Conservation (phyloP, 2,329 filamentous ascomycete species). For the Chaetomiaceae sp. region DNA sequence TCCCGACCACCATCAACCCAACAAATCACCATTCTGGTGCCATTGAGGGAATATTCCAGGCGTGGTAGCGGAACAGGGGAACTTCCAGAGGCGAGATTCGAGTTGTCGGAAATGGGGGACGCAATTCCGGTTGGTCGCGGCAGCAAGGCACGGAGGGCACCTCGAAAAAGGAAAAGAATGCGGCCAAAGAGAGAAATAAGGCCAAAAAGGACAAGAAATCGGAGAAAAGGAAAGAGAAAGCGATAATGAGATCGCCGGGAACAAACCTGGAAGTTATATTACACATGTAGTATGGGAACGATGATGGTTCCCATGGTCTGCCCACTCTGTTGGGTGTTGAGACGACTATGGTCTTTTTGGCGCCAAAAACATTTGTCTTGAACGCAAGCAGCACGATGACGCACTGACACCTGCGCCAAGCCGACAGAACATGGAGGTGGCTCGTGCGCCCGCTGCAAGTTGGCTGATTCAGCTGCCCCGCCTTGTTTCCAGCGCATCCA, state of each 20-base stretch:
- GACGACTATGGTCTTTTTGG: background rate
- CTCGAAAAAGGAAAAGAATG: too few species aligned
- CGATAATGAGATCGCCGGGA: too few species aligned
- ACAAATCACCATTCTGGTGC: conserved; percentile 6
- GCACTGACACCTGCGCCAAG: background rate
- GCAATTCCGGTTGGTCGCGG: background rate
- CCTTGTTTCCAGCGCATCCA: background rate
- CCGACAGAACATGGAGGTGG: background rate
- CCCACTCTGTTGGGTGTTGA: too few species aligned
- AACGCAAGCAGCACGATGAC: too few species aligned
- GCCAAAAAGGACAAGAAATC: too few species aligned
- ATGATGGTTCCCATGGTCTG: too few species aligned
- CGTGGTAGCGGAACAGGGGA: background rate
- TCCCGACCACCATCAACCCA: conserved; percentile 16
- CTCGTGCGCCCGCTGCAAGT: background rate
- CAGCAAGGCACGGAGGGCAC: too few species aligned
- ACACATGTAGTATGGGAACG: too few species aligned
- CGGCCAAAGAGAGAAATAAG: background rate
- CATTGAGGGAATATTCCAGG: background rate
- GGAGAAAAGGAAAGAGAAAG: background rate
- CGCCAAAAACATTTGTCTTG: background rate
- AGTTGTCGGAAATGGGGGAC: background rate
- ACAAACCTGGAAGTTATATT: too few species aligned
- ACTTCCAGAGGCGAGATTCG: conserved; percentile 4
- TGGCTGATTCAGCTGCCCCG: conserved; percentile 1